Evolutionary conservation across 2,329 filamentous ascomycete genomes (phyloP).

Genomic region (Colletotrichum echinochloae): DNA sequence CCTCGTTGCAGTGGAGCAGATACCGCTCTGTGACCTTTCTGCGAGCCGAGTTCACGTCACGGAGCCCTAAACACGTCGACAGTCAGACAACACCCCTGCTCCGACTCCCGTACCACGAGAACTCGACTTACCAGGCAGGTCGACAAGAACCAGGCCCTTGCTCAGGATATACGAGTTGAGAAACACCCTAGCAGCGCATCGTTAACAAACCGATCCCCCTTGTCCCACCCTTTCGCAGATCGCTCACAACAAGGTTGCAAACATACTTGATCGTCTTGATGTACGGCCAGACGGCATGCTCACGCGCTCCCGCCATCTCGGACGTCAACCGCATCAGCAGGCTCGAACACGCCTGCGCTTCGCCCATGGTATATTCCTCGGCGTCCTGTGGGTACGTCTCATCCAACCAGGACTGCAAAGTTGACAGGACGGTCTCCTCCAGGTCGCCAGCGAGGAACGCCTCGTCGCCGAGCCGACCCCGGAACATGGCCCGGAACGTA

Average conservation of each 20-base stretch:
- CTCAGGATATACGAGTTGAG: conserved; percentile 59
- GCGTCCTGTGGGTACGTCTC: conserved; percentile 33
- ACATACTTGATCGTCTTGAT: conserved; percentile 57
- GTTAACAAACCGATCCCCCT: conserved; percentile 32
- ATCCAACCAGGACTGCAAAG: conserved; percentile 44
- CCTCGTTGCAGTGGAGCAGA: conserved; percentile 58
- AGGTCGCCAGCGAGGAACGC: conserved; percentile 39
- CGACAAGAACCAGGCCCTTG: conserved; percentile 60
- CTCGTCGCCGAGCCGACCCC: conserved; percentile 42
- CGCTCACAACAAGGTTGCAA: neutral
- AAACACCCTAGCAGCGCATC: conserved; percentile 51
- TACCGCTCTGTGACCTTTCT: conserved; percentile 59
- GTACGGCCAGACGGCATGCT: conserved; percentile 56
- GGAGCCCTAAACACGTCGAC: conserved; percentile 52
- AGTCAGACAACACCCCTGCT: neutral
- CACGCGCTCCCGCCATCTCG: conserved; percentile 42
- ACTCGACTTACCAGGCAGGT: conserved; percentile 57
- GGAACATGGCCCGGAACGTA: conserved; percentile 55
- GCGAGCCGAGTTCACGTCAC: conserved; percentile 59
- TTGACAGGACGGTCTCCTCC: conserved; percentile 41
- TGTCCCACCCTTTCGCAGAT: neutral
- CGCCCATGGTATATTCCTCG: conserved; percentile 4
- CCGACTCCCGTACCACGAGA: neutral
- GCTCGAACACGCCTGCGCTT: conserved; percentile 49
- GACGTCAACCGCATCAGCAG: conserved; percentile 54